phyloP scores from a whole-genome alignment of 1,139 yeast genomes.

The Geotrichum klebahnii region DNA sequence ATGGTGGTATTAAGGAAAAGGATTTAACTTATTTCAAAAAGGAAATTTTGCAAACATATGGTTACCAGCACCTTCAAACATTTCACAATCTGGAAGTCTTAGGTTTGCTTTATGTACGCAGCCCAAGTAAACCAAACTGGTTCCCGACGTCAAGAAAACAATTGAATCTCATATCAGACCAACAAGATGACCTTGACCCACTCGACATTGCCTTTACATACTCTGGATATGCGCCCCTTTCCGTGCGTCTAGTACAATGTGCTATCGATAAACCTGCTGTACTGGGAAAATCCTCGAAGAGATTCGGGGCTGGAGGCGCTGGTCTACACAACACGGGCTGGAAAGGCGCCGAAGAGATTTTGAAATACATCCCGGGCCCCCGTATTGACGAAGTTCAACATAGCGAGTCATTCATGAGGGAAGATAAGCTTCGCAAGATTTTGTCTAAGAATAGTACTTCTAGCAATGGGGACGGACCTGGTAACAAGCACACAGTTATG shows the following conservation, averaged over 20 bases:
- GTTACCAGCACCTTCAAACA: constrained; percentile 47
- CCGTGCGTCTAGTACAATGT: constrained; percentile 43
- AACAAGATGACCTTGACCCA: constrained; percentile 34
- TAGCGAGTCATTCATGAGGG: constrained; percentile 33
- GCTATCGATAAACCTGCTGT: constrained; percentile 37
- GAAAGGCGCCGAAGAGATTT: constrained; percentile 39
- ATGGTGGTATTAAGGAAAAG: constrained; percentile 60
- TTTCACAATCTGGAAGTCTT: constrained; percentile 43
- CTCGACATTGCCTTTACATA: constrained; percentile 41
- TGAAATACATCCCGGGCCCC: constrained; percentile 38
- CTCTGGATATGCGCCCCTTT: constrained; percentile 48
- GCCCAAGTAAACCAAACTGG: constrained; percentile 37
- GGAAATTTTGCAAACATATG: constrained; percentile 56
- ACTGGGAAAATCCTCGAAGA: constrained; percentile 12
- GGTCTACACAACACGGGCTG: constrained; percentile 31
- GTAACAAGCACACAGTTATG: constrained; percentile 38
- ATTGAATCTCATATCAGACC: constrained; percentile 35
- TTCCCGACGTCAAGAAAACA: constrained; percentile 31
- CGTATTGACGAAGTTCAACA: constrained; percentile 38
- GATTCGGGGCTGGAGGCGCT: constrained; percentile 26
- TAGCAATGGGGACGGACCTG: constrained; percentile 31
- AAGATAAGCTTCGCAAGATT: constrained; percentile 39
- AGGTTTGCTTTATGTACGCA: constrained; percentile 39
- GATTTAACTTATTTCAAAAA: constrained; percentile 51
- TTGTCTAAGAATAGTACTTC: constrained; percentile 33